phyloP scores from a whole-genome alignment of 352 stramenopile genomes.

The Lagenidium giganteum region DNA sequence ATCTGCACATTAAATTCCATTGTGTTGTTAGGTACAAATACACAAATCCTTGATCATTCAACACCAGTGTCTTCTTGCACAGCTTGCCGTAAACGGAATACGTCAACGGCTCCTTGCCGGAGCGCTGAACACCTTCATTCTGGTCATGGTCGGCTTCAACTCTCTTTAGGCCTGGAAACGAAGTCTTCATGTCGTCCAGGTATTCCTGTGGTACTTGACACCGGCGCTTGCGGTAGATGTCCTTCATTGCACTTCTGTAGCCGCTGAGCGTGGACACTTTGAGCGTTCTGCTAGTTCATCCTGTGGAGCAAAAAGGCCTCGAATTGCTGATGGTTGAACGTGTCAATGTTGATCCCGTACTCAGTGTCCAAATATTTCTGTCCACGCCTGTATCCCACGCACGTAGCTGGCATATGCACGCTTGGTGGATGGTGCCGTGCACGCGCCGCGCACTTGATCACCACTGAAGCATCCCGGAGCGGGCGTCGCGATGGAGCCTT shows the following conservation, averaged over 20 bases:
- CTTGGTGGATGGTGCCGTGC: neutral
- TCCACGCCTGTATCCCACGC: no score
- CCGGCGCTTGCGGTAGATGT: neutral
- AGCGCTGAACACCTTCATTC: neutral
- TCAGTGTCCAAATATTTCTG: neutral
- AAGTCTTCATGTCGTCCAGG: neutral
- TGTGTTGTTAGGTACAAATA: constrained; percentile 18
- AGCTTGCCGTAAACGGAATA: constrained; percentile 6
- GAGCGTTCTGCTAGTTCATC: neutral
- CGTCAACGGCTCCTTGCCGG: neutral
- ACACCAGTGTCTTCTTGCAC: neutral
- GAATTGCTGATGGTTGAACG: neutral
- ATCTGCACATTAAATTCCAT: constrained; percentile 27
- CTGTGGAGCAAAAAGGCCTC: neutral
- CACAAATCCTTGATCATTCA: constrained; percentile 9
- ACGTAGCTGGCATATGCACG: neutral
- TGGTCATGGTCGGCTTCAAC: neutral
- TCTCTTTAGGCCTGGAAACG: constrained; percentile 1
- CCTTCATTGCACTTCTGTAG: constrained; percentile 1
- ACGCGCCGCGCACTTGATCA: neutral
- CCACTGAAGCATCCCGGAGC: no score
- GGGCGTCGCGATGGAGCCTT: no score
- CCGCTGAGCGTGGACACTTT: neutral
- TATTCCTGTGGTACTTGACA: neutral
- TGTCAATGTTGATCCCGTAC: neutral